Base-by-base conservation (phyloP, 495 filamentous ascomycete genomes). In the Trichoderma asperelloides region DNA sequence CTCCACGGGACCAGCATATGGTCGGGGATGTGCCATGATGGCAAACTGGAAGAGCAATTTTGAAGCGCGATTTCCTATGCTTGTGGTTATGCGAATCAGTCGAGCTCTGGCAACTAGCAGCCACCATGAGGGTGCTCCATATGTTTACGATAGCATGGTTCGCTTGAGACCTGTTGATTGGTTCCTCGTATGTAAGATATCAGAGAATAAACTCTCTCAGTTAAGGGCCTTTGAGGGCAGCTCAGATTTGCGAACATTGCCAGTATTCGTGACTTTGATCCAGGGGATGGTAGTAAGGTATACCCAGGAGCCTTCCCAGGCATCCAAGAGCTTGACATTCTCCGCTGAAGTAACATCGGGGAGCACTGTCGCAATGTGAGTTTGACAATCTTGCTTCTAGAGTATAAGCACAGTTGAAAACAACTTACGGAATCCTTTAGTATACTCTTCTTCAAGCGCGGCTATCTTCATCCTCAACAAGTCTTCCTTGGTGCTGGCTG, bases 391-490 rank as follows among this genome's bases (percentile, higher is more conserved):
- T n/a, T n/a, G 64, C 21, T 25, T 62, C 72, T 68, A 68, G 69
- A 72, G 40, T 4, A 30, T 67, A 65, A 55, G 55, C 23, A 62
- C 43, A 9, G 60, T 6, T 18, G 1, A 43, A 21, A 37, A 33
- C 0, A 45, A 57, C 84, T 72, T 18, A 87, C 86, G 91, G 72
- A 96, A 96, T 0, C 95, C 95, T 33, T 88, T 89, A 62, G 86
- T 82, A 69, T 91, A 89, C 78, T 98, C 95, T 72, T 89, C 89
- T 70, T 89, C 79, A 70, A 97, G 91, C 23, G 78, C 78, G 23
- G 82, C 81, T 62, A 89, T 87, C 62, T 86, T 85, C 71, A 93
- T 87, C 69, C 83, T 85, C 28, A 98, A 78, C 5, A 89, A 77
- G 74, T 93, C 91, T 72, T 97, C 92, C 65, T 86, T 85, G 37